Evolutionary conservation across 305 asterid genomes (phyloP).

Genomic region (Solanum aculeatissimum): DNA sequence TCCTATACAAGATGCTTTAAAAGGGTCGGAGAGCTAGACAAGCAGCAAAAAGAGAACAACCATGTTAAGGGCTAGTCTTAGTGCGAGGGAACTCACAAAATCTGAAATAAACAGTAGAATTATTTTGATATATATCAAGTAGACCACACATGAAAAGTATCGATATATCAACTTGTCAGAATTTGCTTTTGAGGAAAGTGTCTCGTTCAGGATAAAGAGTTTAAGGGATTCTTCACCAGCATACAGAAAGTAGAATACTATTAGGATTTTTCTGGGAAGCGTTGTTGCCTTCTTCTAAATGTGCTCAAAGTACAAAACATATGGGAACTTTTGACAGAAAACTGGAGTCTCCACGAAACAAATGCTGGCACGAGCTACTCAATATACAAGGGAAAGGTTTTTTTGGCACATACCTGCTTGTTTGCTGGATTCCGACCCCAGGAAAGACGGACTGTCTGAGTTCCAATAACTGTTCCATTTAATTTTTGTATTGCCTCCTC

Average conservation of each 20-base stretch:
- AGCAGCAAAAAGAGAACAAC: no score
- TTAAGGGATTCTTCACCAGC: background rate
- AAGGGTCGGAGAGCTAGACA: no score
- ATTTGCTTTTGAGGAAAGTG: background rate
- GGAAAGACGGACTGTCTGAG: constrained; percentile 87
- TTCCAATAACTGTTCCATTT: constrained; percentile 69
- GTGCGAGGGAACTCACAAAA: no score
- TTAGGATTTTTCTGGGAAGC: background rate
- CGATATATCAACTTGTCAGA: background rate
- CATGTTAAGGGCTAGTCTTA: no score
- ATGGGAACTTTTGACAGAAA: background rate
- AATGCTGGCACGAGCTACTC: background rate
- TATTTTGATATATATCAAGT: background rate
- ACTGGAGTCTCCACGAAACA: background rate
- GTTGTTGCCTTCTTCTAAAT: background rate
- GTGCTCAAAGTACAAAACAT: background rate
- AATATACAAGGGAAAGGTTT: background rate
- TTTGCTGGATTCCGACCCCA: constrained; percentile 84
- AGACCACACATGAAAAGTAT: background rate
- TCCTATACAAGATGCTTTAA: no score
- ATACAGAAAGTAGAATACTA: background rate
- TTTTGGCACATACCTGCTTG: constrained; percentile 31
- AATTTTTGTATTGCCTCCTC: constrained; percentile 81
- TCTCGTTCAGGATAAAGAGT: background rate
- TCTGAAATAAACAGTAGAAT: no score